phyloP scores from a whole-genome alignment of 495 filamentous ascomycete species.

The Staphylotrichum tortipilum region DNA sequence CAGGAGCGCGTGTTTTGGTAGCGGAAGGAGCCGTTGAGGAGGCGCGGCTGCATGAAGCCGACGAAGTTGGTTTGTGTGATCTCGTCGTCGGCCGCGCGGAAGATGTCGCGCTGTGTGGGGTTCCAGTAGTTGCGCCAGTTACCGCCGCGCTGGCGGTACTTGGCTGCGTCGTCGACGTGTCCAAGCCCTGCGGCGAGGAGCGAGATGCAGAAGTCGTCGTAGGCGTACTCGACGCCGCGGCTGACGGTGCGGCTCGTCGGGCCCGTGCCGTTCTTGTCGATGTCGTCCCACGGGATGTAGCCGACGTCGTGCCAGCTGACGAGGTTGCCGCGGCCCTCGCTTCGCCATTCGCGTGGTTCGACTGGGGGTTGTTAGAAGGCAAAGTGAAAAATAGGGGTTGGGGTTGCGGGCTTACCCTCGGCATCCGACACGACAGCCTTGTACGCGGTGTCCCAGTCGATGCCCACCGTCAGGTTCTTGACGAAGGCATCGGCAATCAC shows the following conservation, averaged over 20 bases:
- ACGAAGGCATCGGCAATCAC: slow-evolving; percentile 59
- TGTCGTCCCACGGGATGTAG: slow-evolving; percentile 55
- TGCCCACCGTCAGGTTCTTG: slow-evolving; percentile 50
- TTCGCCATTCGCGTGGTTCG: slow-evolving; percentile 54
- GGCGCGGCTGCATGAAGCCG: slow-evolving; percentile 62
- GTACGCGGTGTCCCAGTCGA: slow-evolving; percentile 63
- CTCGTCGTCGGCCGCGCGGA: slow-evolving; percentile 9
- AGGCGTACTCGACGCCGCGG: slow-evolving; percentile 64
- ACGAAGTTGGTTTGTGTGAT: slow-evolving; percentile 42
- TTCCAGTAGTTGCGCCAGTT: slow-evolving; percentile 53
- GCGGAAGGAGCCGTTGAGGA: slow-evolving; percentile 52
- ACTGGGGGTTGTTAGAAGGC: slow-evolving; percentile 21
- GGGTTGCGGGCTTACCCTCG: slow-evolving; percentile 37
- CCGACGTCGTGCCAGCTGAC: slow-evolving; percentile 52
- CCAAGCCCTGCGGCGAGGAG: slow-evolving; percentile 46
- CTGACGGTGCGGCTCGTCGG: slow-evolving; percentile 54
- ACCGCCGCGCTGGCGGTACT: slow-evolving; percentile 48
- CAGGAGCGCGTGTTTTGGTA: slow-evolving; percentile 63
- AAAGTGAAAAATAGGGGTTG: slow-evolving; percentile 6
- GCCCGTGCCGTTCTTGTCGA: slow-evolving; percentile 51
- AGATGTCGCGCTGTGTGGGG: slow-evolving; percentile 30
- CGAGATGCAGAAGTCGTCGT: slow-evolving; percentile 59
- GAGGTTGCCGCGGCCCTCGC: slow-evolving; percentile 57
- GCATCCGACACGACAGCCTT: slow-evolving; percentile 63
- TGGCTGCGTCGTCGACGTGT: slow-evolving; percentile 39